Conservation (phyloP, 2,329 filamentous ascomycete species). For the Scedosporium minutisporum region DNA sequence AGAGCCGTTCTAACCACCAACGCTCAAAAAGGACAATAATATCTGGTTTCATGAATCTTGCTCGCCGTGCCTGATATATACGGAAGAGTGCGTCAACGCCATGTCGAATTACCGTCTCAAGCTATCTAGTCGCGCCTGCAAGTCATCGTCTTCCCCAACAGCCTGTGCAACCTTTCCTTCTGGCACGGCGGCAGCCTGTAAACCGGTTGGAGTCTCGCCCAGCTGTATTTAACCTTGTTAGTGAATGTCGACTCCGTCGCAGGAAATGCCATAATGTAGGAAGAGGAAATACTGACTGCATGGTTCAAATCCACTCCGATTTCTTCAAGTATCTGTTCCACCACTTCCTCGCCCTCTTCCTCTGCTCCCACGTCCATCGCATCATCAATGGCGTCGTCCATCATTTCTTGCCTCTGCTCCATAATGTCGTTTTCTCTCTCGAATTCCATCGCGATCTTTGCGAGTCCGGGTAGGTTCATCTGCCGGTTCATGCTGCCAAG, state of each 20-base stretch:
- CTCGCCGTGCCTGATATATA: too few relatives aligned
- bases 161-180: constrained; percentile 81
- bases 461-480: constrained; percentile 92
- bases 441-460: constrained; percentile 98
- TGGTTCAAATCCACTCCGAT: constrained; percentile 91
- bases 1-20: background rate
- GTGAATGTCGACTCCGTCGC: background rate
- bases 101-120: constrained; percentile 27
- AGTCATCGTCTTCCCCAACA: constrained; percentile 77
- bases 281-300: constrained; percentile 51
- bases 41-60: too few relatives aligned
- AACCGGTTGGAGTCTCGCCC: constrained; percentile 78
- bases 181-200: constrained; percentile 63
- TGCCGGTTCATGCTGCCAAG: constrained; percentile 94
- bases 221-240: constrained; percentile 47
- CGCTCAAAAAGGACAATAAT: too few relatives aligned
- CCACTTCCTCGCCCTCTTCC: constrained; percentile 92
- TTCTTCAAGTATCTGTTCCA: constrained; percentile 93
- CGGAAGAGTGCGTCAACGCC: background rate
- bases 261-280: background rate
- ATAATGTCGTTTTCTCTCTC: constrained; percentile 98
- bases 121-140: constrained; percentile 88
- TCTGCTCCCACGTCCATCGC: constrained; percentile 84
- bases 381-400: constrained; percentile 98
- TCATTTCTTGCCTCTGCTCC: constrained; percentile 98